Base-by-base conservation (phyloP, 768 basidiomycete species). In the Phaeotremella fagi region DNA sequence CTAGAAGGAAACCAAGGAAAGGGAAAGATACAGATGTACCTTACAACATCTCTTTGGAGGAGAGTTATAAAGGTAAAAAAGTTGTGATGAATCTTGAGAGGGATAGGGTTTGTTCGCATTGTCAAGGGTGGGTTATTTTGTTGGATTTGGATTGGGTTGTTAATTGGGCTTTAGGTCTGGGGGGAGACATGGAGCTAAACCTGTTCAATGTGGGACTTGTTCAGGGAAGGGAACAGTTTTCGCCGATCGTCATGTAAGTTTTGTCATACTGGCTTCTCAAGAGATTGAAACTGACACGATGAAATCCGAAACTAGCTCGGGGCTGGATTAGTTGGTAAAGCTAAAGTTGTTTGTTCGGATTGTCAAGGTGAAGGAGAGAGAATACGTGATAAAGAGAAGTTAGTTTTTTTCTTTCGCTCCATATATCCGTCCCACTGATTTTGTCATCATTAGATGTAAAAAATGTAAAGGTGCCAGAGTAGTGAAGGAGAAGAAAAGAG, bases 381-480 rank as follows among this genome's bases (percentile, higher is more conserved):
- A 33, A 33, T 65, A 44, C 53, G 64, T 24, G 72, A 72, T 7
- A 68, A 65, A 45, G 63, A 70, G 38, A 61, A 56, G 58, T 71
- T 53, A 49, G 59, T 56, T 12, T 18, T 43, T 12, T 33, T 9
- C 36, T 18, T 9, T 24, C 38, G 28, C 27, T 4, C 27, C 11
- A 26, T 20, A 6, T 11, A 14, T 26, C 16, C 7, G 5, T 45
- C 7, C 28, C 9, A 4, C 18, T 18, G 38, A 41, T 22, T 22
- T 7, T 9, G 38, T 12, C 38, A 41, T n/a, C n/a, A 35, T 66
- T 33, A 94, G 91, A 61, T 97, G 92, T 76, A 97, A 92, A 76
- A 94, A 89, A 70, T 98, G 94, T 76, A 90, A 91, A 66, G 94
- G 91, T 3, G 80, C 82, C 48, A 86, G 85, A 72, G 85, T 83